A percentile compares a stretch with the other conserved stretches of the same genome.
Evolutionary conservation across 106 monocot genomes (phyloP).

Genomic region (Chionographis japonica): DNA sequence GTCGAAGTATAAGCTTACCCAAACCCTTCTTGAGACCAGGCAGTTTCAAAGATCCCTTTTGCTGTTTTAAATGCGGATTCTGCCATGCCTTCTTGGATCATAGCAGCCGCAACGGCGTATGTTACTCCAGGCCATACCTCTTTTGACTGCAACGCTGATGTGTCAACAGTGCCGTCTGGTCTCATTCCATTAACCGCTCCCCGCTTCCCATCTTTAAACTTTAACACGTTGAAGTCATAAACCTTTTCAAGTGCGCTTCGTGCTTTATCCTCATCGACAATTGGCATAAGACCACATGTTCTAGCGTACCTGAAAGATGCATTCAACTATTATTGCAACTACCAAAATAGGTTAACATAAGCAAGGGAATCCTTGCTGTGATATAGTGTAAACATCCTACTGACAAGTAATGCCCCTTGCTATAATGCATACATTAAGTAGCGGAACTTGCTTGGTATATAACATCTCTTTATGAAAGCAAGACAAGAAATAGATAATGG

Average conservation of each 20-base stretch:
- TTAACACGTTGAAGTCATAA: conserved; percentile 54
- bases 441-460: too few relatives aligned
- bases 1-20: conserved; percentile 31
- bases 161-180: conserved; percentile 55
- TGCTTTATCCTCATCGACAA: conserved; percentile 57
- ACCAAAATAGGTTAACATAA: not conserved
- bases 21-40: conserved; percentile 55
- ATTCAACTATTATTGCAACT: not conserved
- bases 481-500: too few relatives aligned
- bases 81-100: conserved; percentile 79
- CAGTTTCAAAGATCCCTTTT: conserved; percentile 49
- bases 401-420: too few relatives aligned
- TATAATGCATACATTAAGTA: too few relatives aligned
- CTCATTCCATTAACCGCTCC: conserved; percentile 75
- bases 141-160: conserved; percentile 43
- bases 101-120: conserved; percentile 53
- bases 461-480: too few relatives aligned
- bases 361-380: too few relatives aligned
- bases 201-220: conserved; percentile 50
- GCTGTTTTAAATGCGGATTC: conserved; percentile 62
- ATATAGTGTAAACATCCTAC: too few relatives aligned
- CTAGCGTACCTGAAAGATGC: conserved; percentile 53
- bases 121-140: conserved; percentile 77
- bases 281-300: conserved; percentile 50
- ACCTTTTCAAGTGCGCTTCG: conserved; percentile 50